Evolutionary conservation across 495 filamentous ascomycete species (phyloP), one percentile per base, ranked within the genome.

Genomic region (Platismatia glauca): DNA sequence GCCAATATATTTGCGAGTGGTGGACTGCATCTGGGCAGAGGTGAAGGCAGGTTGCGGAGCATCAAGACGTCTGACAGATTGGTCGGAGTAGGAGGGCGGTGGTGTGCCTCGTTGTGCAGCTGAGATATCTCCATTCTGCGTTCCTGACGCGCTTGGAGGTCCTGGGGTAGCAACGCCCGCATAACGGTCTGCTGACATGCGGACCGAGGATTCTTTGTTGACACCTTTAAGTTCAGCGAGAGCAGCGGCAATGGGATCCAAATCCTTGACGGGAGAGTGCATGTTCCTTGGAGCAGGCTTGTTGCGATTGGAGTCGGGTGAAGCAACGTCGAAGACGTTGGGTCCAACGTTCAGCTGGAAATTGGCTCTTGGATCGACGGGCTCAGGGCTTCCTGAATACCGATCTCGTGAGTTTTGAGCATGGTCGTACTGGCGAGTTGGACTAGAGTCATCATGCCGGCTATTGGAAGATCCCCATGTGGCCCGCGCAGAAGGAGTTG

Each of bases 261-360:
- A 68, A 20, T 87, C 84, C 56, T 75, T 74, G 41, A 71, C 76
- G 7, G 61, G 55, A n/a, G 55, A 33, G 11, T 38, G 33, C 46
- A 66, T 43, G 3, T 69, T 70, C 39, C 71, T 67, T 16, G 75
- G 69, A 8, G 62, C 35, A 4, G 70, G 59, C 55, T 73, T 73
- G 44, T 75, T 75, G 41, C 70, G 74, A 48, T 72, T 73, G 13
- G 71, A 72, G 60, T 93, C 90, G 0, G 91, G 88, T 8, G 89
- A 88, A n/a, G 89, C 88, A 11, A 99, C 92, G 68, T 96, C 86
- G 74, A 99, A 97, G 31, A 97, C 91, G 67, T 97, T 99, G 69
- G 90, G 87, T 11, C 95, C 95, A 22, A 99, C 83, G 71, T 96
- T 96, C n/a, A 99, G 80, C 55, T 96, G 93, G 70, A 97, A 86